Conservation (phyloP, 2,329 filamentous ascomycete genomes). For the Aspergillus amoenus region DNA sequence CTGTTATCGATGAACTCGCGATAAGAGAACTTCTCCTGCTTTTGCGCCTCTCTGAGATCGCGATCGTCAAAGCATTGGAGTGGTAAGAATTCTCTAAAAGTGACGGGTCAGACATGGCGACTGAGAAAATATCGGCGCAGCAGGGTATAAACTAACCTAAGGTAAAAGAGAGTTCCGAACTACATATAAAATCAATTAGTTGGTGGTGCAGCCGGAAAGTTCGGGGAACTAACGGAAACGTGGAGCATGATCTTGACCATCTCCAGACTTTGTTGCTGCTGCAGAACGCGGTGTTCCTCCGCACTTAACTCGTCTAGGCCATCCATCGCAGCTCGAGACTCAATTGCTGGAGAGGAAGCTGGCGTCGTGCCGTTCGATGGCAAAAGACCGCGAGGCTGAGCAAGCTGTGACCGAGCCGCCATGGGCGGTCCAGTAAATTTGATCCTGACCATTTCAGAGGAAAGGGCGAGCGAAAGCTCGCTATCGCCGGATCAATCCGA, state of each 20-base stretch:
- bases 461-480: background rate
- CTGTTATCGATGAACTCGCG: slow-evolving; percentile 27
- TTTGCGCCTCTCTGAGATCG: slow-evolving; percentile 28
- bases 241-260: slow-evolving; percentile 50
- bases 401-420: slow-evolving; percentile 19
- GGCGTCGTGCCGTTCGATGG: slow-evolving; percentile 9
- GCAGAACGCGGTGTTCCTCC: slow-evolving; percentile 21
- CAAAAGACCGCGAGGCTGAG: slow-evolving; percentile 8
- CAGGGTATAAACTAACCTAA: slow-evolving; percentile 26
- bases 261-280: slow-evolving; percentile 47
- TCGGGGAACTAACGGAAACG: slow-evolving; percentile 39
- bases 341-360: slow-evolving; percentile 7
- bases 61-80: slow-evolving; percentile 35
- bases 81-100: slow-evolving; percentile 34
- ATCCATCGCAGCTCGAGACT: slow-evolving; percentile 16
- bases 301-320: slow-evolving; percentile 6
- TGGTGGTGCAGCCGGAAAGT: background rate
- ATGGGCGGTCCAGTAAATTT: slow-evolving; percentile 23
- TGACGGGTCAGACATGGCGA: slow-evolving; percentile 16
- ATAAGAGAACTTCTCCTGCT: slow-evolving; percentile 27
- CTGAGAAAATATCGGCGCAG: background rate
- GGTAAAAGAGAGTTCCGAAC: slow-evolving; percentile 37
- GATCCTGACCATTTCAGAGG: slow-evolving; percentile 23
- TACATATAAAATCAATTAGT: slow-evolving; percentile 18
- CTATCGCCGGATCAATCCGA: background rate